These are phyloP conservation scores for Pseudofabraea citricarpa DNA, from an alignment of 2,329 filamentous ascomycete genomes.

Conservation along the genomic window DNA sequence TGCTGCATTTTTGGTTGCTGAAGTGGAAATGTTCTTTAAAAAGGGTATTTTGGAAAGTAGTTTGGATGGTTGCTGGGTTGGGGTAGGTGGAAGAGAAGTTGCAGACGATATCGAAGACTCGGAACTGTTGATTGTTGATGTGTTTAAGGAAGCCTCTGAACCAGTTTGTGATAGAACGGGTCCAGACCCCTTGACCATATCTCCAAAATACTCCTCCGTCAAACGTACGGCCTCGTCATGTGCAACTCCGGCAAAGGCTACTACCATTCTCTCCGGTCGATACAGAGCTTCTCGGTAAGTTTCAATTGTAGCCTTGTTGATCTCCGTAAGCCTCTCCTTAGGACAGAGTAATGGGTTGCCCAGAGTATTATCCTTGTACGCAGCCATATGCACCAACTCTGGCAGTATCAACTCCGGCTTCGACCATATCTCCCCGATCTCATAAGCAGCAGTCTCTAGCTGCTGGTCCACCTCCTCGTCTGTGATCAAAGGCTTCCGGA, in stretches of 20 bases:
- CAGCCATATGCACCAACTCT: conserved; percentile 91
- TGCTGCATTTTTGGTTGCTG: conserved; percentile 58
- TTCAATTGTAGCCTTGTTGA: conserved; percentile 68
- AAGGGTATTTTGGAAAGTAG: conserved; percentile 83
- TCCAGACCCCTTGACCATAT: conserved; percentile 62
- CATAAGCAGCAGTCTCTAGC: conserved; percentile 86
- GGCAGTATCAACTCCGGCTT: conserved; percentile 95
- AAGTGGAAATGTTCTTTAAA: conserved; percentile 82
- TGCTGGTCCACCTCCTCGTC: conserved; percentile 84
- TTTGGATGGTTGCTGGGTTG: conserved; percentile 49
- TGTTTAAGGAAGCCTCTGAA: conserved; percentile 51
- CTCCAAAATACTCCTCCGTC: conserved; percentile 82
- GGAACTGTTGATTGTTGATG: conserved; percentile 28
- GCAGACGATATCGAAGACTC: conserved; percentile 32
- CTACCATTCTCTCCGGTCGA: conserved; percentile 83
- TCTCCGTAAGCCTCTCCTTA: conserved; percentile 70
- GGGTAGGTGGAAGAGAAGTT: conserved; percentile 34
- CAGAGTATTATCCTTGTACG: conserved; percentile 92
- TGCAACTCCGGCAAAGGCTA: conserved; percentile 89
- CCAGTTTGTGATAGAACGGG: conserved; percentile 48
- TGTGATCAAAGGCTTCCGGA: conserved; percentile 78
- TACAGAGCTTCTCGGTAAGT: conserved; percentile 82
- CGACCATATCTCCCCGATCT: conserved; percentile 95
- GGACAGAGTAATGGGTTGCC: conserved; percentile 92
- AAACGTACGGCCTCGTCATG: conserved; percentile 76